phyloP scores from a whole-genome alignment of 2,329 filamentous ascomycete species.

The Biscogniauxia mediterranea region DNA sequence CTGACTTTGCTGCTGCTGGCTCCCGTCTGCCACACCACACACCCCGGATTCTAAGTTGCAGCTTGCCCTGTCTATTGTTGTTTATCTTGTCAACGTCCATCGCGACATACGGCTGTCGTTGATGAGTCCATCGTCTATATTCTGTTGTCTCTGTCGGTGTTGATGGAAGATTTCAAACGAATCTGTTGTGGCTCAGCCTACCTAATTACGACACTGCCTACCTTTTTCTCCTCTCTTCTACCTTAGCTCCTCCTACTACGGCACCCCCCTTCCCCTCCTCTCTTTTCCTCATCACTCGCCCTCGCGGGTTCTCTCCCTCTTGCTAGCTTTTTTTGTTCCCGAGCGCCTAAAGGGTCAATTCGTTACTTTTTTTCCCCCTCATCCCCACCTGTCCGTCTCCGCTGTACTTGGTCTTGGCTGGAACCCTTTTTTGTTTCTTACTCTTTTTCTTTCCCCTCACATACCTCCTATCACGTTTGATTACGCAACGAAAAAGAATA shows the following conservation, averaged over 20 bases:
- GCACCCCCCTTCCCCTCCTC: conserved; percentile 3
- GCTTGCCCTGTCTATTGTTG: conserved; percentile 27
- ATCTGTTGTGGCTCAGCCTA: not conserved
- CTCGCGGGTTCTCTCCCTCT: not conserved
- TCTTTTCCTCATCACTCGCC: not conserved
- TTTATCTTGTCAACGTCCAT: conserved; percentile 18
- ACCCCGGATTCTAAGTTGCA: conserved; percentile 31
- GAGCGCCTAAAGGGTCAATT: not conserved
- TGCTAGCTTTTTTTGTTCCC: not conserved
- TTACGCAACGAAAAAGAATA: not conserved
- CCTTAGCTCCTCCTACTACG: conserved; percentile 4
- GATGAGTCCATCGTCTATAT: conserved; percentile 1
- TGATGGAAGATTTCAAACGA: not conserved
- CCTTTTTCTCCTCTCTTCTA: not conserved
- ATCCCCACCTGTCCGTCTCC: conserved; percentile 12
- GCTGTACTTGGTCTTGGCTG: conserved; percentile 12
- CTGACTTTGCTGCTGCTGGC: conserved; percentile 20
- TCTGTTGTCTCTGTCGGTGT: conserved; percentile 1
- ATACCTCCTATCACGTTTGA: not conserved
- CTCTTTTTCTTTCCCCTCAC: too few species aligned
- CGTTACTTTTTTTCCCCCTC: not conserved
- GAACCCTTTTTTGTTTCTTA: conserved; percentile 3
- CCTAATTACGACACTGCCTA: not conserved
- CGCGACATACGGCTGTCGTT: not conserved
- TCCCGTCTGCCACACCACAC: conserved; percentile 24